Conservation (phyloP, 352 stramenopile species). For the Peronosclerospora sorghi region DNA sequence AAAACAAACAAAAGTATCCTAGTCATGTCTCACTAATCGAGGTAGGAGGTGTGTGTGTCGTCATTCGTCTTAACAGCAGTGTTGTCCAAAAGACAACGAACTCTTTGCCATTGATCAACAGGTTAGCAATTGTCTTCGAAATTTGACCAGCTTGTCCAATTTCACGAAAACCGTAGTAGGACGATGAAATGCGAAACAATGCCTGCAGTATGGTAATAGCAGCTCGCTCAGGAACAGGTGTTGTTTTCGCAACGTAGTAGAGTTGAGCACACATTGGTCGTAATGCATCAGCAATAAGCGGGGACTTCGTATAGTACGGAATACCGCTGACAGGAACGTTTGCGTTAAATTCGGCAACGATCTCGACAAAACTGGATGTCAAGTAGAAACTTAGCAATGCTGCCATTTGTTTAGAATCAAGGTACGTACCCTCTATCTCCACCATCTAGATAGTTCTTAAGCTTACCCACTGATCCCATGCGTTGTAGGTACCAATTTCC, state of each 20-base stretch:
- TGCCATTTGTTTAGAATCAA: neutral
- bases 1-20: neutral
- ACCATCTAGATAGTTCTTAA: constrained; percentile 35
- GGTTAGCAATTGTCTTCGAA: constrained; percentile 63
- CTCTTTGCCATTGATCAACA: constrained; percentile 71
- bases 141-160: constrained; percentile 69
- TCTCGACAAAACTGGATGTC: constrained; percentile 53
- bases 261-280: constrained; percentile 72
- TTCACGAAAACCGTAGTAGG: constrained; percentile 78
- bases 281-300: constrained; percentile 62
- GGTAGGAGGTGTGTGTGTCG: constrained; percentile 26
- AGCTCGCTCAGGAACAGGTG: constrained; percentile 47
- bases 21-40: constrained; percentile 32
- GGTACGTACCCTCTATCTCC: constrained; percentile 52
- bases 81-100: constrained; percentile 84
- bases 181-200: constrained; percentile 78
- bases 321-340: constrained; percentile 83
- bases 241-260: constrained; percentile 59
- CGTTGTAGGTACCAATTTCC: constrained; percentile 69
- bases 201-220: constrained; percentile 73
- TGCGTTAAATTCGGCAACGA: constrained; percentile 84
- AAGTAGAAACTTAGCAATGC: constrained; percentile 4
- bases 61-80: constrained; percentile 53
- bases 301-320: constrained; percentile 74
- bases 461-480: constrained; percentile 57